Conservation (phyloP, 1,284 basidiomycete species). For the Leccinum holopus region DNA sequence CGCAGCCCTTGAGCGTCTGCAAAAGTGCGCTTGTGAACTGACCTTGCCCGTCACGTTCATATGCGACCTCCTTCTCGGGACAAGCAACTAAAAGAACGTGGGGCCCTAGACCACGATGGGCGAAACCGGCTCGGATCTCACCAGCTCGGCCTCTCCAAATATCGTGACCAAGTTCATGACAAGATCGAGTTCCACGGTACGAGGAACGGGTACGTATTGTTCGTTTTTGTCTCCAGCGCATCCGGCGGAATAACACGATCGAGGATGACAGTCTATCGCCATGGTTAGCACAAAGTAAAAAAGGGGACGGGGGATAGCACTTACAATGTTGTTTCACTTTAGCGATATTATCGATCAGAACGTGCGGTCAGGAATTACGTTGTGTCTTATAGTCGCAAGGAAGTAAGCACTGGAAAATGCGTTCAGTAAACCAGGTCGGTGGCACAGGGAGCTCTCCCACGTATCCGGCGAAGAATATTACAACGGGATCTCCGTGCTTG, state of each 20-base stretch:
- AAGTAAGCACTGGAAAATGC: conserved; percentile 53
- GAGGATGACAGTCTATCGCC: conserved; percentile 47
- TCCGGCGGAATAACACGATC: conserved; percentile 56
- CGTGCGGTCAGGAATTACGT: conserved; percentile 54
- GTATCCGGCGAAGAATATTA: conserved; percentile 66
- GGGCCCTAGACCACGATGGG: conserved; percentile 36
- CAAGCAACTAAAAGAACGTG: conserved; percentile 56
- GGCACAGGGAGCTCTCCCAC: conserved; percentile 52
- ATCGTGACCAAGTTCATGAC: conserved; percentile 46
- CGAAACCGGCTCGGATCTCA: conserved; percentile 41
- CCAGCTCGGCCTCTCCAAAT: conserved; percentile 44
- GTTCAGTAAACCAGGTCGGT: conserved; percentile 41
- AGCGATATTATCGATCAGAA: conserved; percentile 51
- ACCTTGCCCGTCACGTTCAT: conserved; percentile 11
- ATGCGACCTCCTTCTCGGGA: conserved; percentile 39
- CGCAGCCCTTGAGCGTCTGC: conserved; percentile 4
- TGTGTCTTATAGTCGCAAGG: conserved; percentile 52
- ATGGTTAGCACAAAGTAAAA: background rate
- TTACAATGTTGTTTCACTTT: conserved; percentile 51
- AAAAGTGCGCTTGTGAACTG: conserved; percentile 20
- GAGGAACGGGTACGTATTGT: conserved; percentile 34
- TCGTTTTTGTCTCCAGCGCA: conserved; percentile 38
- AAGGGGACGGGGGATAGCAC: background rate
- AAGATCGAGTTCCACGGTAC: conserved; percentile 46
- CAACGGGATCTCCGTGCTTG: conserved; percentile 52